Base-by-base conservation (phyloP, 768 basidiomycete species). In the Tubosaeta brunneosetosa region DNA sequence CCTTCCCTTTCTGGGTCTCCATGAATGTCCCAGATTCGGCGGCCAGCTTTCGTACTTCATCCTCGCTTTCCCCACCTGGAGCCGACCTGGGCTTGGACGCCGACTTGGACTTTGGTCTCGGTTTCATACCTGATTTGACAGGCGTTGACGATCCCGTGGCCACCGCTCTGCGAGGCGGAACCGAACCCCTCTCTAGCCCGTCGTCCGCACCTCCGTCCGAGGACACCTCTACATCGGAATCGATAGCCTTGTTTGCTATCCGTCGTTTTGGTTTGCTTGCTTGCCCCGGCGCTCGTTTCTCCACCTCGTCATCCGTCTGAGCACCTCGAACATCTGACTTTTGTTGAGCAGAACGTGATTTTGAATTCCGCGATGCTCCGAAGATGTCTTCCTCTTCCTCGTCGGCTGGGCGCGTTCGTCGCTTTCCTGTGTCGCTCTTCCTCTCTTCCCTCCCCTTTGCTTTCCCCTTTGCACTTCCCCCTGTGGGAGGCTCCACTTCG, bases 91-190 rank as follows among this genome's bases (percentile, higher is more conserved):
- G 41, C 37, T 13, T 14, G n/a, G n/a, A n/a, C n/a, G n/a, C n/a
- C n/a, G n/a, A n/a, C n/a, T n/a, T n/a, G 3, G 62, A 56, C 17
- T 42, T 60, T 6, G 59, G 54, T 37, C 59, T 60, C 29, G 59
- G 61, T 27, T 58, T 68, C 66, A 68, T 68, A 6, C 60, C 60
- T 2, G 61, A 61, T 36, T 58, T 66, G 48, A 68, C 48, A 11
- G 66, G 63, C 0, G 66, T 68, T 17, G 5, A 43, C 5, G 52
- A 48, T 8, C 25, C 50, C 8, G 31, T 13, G 11, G 22, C 49
- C 29, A 33, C 11, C 0, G 31, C 6, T 41, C 44, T 58, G n/a
- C 61, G 55, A n/a, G 57, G 55, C 0, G 63, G 56, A 8, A 52
- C 32, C 6, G 61, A 54, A 11, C 5, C 16, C 47, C 19, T 58